Evolutionary conservation across 1,139 yeast genomes (phyloP).

Genomic region (Blastobotrys indianensis): DNA sequence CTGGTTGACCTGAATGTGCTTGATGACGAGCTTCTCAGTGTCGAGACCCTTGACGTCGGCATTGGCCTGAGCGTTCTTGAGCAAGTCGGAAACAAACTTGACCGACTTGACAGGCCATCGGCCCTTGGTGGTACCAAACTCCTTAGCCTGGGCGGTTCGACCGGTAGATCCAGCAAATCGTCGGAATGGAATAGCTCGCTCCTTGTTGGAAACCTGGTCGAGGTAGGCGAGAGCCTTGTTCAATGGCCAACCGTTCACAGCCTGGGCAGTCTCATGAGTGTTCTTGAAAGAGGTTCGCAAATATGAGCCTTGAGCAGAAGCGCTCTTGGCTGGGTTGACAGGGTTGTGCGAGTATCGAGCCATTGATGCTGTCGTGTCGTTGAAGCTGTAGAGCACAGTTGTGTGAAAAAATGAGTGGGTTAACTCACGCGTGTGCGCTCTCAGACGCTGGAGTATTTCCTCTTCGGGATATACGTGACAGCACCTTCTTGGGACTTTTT

Average conservation of each 20-base stretch:
- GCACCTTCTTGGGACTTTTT: no score
- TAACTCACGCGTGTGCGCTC: no score
- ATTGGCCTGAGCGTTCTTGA: constrained; percentile 97
- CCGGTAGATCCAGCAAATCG: constrained; percentile 95
- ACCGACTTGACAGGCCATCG: constrained; percentile 99
- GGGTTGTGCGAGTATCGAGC: constrained; percentile 98
- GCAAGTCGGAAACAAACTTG: constrained; percentile 88
- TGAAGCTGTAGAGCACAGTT: constrained; percentile 6
- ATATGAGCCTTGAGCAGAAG: constrained; percentile 99
- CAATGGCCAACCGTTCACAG: constrained; percentile 96
- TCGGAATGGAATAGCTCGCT: constrained; percentile 99
- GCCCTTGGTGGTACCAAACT: constrained; percentile 99
- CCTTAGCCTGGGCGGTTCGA: constrained; percentile 99
- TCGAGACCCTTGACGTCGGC: constrained; percentile 99
- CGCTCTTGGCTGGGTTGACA: constrained; percentile 99
- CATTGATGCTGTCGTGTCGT: constrained; percentile 38
- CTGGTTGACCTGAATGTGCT: constrained; percentile 99
- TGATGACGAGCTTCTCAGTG: constrained; percentile 83
- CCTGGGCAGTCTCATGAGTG: constrained; percentile 99
- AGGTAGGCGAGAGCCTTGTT: constrained; percentile 94
- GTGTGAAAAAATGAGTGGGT: background rate
- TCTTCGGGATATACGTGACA: no score
- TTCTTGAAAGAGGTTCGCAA: constrained; percentile 99
- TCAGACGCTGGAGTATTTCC: no score
- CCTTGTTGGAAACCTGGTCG: constrained; percentile 93